phyloP scores from a whole-genome alignment of 2,329 filamentous ascomycete genomes.

The Curvularia sp. region DNA sequence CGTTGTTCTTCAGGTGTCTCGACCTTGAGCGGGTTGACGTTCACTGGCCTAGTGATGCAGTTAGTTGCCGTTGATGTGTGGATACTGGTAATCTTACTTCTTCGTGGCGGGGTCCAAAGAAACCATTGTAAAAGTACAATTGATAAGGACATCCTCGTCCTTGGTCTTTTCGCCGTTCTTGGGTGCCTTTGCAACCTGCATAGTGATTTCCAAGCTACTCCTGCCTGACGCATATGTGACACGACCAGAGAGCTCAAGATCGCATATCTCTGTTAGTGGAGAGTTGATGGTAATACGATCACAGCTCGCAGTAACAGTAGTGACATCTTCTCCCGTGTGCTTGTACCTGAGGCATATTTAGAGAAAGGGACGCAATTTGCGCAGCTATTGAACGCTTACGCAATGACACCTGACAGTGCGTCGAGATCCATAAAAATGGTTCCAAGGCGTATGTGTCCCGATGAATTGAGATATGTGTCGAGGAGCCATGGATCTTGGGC shows the following conservation, averaged over 20 bases:
- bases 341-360: slow-evolving; percentile 60
- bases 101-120: slow-evolving; percentile 73
- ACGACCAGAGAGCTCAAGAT: slow-evolving; percentile 73
- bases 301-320: slow-evolving; percentile 69
- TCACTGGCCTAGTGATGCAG: slow-evolving; percentile 57
- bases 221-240: slow-evolving; percentile 76
- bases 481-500: slow-evolving; percentile 78
- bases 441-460: slow-evolving; percentile 74
- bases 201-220: slow-evolving; percentile 75
- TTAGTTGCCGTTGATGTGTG: not conserved
- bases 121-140: slow-evolving; percentile 81
- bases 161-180: slow-evolving; percentile 62
- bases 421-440: slow-evolving; percentile 82
- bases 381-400: slow-evolving; percentile 64
- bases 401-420: slow-evolving; percentile 76
- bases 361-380: slow-evolving; percentile 36
- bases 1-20: slow-evolving; percentile 70
- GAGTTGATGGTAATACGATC: slow-evolving; percentile 72
- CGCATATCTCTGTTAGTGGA: slow-evolving; percentile 77
- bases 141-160: slow-evolving; percentile 69
- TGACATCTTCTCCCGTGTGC: slow-evolving; percentile 69
- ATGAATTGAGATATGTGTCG: slow-evolving; percentile 78
- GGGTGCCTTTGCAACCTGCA: slow-evolving; percentile 73
- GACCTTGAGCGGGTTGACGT: slow-evolving; percentile 66
- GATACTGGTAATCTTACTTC: slow-evolving; percentile 52